A percentile compares a stretch with the other conserved stretches of the same genome.
Conservation (phyloP, 495 filamentous ascomycete genomes). For the Thermochaetoides thermophila region DNA sequence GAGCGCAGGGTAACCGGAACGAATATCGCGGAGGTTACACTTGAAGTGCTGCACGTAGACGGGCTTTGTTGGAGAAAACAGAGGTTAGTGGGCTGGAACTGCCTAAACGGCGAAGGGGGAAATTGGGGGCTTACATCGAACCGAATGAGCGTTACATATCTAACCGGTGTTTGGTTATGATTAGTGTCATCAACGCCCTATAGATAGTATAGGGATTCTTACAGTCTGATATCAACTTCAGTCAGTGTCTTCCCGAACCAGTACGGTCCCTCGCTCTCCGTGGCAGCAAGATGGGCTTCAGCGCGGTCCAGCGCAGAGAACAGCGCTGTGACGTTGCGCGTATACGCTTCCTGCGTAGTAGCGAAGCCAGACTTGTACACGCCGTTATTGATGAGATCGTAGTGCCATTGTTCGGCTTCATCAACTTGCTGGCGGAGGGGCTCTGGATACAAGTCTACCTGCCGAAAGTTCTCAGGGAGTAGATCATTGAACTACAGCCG, state of each 20-base stretch:
- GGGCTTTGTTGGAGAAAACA: no score
- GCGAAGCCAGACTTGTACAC: slow-evolving; percentile 60
- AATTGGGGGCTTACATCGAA: slow-evolving; percentile 41
- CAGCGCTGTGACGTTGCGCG: slow-evolving; percentile 41
- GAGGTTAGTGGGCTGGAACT: no score
- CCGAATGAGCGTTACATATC: slow-evolving; percentile 45
- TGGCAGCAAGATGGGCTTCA: slow-evolving; percentile 37
- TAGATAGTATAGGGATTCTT: not conserved
- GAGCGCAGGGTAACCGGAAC: slow-evolving; percentile 52
- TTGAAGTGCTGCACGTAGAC: slow-evolving; percentile 55
- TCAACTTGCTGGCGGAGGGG: slow-evolving; percentile 42
- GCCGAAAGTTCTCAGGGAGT: slow-evolving; percentile 32
- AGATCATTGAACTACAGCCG: slow-evolving; percentile 37
- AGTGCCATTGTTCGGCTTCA: slow-evolving; percentile 49
- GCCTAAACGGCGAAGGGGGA: not conserved
- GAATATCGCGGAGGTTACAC: slow-evolving; percentile 56
- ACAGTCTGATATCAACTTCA: slow-evolving; percentile 53
- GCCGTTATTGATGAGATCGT: slow-evolving; percentile 51
- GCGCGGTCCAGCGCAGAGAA: slow-evolving; percentile 49
- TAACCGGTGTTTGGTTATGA: not conserved
- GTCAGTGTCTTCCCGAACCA: slow-evolving; percentile 50
- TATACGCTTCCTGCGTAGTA: slow-evolving; percentile 49
- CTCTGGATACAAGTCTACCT: slow-evolving; percentile 41
- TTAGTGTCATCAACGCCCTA: no score
- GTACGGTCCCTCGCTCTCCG: slow-evolving; percentile 36